Conservation (phyloP, 2,329 filamentous ascomycete species). For the Colletotrichum siamense region DNA sequence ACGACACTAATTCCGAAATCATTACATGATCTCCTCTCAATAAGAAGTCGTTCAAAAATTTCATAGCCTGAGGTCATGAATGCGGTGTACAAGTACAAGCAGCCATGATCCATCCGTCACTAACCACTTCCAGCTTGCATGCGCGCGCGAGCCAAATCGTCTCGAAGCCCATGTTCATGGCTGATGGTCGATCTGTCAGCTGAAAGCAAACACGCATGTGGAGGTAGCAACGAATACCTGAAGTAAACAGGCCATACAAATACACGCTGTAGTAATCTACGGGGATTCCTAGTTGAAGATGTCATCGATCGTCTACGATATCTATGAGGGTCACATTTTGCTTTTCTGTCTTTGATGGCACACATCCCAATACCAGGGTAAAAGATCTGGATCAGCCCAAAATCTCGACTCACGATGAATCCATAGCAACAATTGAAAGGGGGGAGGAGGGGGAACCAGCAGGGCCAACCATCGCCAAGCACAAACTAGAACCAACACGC, state of each 20-base stretch:
- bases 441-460: background rate
- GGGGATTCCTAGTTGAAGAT: background rate
- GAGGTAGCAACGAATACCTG: background rate
- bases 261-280: background rate
- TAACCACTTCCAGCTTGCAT: background rate
- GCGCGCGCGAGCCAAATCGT: background rate
- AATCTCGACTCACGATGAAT: background rate
- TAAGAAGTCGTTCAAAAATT: background rate
- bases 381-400: background rate
- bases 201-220: background rate
- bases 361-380: background rate
- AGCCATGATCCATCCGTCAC: background rate
- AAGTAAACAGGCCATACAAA: background rate
- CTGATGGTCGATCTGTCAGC: background rate
- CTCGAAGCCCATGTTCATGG: background rate
- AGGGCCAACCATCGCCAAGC: background rate
- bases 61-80: background rate
- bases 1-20: background rate
- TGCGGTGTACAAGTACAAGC: background rate
- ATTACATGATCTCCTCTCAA: conserved; percentile 11
- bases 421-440: background rate
- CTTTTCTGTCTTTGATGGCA: background rate
- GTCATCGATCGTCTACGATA: background rate
- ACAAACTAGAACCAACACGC: background rate
- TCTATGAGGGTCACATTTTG: background rate